phyloP scores from a whole-genome alignment of 257 asterid genomes.

The Nicotiana knightiana region DNA sequence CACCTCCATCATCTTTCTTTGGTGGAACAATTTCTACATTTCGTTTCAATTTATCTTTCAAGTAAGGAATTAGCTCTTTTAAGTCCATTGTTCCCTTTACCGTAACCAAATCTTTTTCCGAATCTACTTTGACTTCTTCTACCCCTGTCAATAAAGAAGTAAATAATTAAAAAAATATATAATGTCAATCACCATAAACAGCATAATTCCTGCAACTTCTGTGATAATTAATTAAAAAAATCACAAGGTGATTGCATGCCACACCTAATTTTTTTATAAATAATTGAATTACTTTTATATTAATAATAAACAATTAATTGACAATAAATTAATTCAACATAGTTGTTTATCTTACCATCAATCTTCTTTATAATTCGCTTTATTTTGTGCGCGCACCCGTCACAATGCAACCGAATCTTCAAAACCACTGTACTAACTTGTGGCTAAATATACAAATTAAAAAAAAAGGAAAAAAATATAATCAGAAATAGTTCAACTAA shows the following conservation, averaged over 20 bases:
- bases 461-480: neutral
- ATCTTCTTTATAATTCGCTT: constrained; percentile 55
- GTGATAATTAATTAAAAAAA: neutral
- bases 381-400: constrained; percentile 81
- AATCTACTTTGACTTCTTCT: constrained; percentile 40
- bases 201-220: neutral
- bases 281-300: neutral
- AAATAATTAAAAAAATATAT: neutral
- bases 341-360: constrained; percentile 43
- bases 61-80: constrained; percentile 49
- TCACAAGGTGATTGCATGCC: neutral
- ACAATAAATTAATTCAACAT: constrained; percentile 5
- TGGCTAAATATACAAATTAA: constrained; percentile 29
- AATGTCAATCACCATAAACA: neutral
- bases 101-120: constrained; percentile 59
- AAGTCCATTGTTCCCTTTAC: constrained; percentile 71
- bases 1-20: constrained; percentile 46
- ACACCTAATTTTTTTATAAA: neutral
- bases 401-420: constrained; percentile 79
- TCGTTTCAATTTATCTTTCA: constrained; percentile 61
- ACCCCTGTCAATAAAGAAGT: constrained; percentile 43
- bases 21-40: constrained; percentile 57
- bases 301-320: neutral
- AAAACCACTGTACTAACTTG: constrained; percentile 48
- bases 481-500: neutral